Evolutionary conservation across 768 basidiomycete species (phyloP).

Genomic region (Chiua virens): DNA sequence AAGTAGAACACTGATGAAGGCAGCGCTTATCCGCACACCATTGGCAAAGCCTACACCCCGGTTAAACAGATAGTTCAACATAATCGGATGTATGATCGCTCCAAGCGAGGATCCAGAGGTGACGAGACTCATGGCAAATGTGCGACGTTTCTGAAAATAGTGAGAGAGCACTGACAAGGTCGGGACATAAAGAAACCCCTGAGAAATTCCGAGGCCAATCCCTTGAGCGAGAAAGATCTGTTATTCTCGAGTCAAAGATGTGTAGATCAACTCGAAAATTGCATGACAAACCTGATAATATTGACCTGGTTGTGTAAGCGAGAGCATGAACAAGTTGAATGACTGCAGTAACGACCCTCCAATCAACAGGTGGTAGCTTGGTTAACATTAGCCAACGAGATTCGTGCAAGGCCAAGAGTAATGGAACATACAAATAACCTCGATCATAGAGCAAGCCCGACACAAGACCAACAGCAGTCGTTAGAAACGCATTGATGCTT

Average conservation of each 20-base stretch:
- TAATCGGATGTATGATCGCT: slow-evolving; percentile 24
- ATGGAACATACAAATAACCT: slow-evolving; percentile 45
- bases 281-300: slow-evolving; percentile 41
- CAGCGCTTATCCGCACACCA: slow-evolving; percentile 51
- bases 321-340: slow-evolving; percentile 44
- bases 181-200: slow-evolving; percentile 49
- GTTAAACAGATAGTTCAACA: slow-evolving; percentile 31
- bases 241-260: slow-evolving; percentile 8
- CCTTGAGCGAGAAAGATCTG: slow-evolving; percentile 54
- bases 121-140: slow-evolving; percentile 45
- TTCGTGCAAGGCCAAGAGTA: background rate
- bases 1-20: slow-evolving; percentile 38
- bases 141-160: slow-evolving; percentile 42
- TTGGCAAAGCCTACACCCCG: slow-evolving; percentile 38
- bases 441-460: slow-evolving; percentile 49
- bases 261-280: background rate
- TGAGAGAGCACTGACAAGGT: slow-evolving; percentile 43
- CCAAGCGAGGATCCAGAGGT: slow-evolving; percentile 38
- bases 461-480: slow-evolving; percentile 37
- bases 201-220: slow-evolving; percentile 43
- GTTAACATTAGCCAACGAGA: background rate
- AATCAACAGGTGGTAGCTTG: slow-evolving; percentile 45
- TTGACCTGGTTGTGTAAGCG: slow-evolving; percentile 39
- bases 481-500: slow-evolving; percentile 43
- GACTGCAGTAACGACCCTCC: slow-evolving; percentile 45